Base-by-base conservation (phyloP, 1,284 basidiomycete species). In the Ganoderma lingzhi region DNA sequence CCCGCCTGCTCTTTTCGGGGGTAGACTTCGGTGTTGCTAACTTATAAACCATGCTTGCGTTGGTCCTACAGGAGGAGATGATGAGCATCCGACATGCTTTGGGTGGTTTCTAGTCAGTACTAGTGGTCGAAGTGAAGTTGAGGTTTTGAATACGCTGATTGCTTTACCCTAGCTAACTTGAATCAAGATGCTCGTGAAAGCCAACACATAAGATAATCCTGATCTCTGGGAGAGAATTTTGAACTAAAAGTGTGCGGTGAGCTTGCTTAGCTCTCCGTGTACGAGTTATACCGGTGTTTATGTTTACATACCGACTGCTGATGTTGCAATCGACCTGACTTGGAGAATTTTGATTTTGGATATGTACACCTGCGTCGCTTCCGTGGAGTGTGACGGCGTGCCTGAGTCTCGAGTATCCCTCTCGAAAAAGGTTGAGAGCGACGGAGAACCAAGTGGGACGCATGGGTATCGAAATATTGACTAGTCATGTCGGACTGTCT, bases 1-100 rank as follows among this genome's bases (percentile, higher is more conserved):
- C 48, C 10, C 3, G 9, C 48, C 10, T 3, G 23, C 48, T 37
- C 44, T 12, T 28, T 64, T 9, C 12, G 1, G 44, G 12, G 23
- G 32, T 30, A 10, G 10, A 8, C n/a, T 17, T 0, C 23, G 0
- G 62, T 28, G 19, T 8, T 56, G 23, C 48, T 51, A 35, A 56
- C 48, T n/a, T 28, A 9, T n/a, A n/a, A n/a, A n/a, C 39, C 9
- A 8, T 0, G 6, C 4, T 48, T 39, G 37, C 2, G 2, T 9
- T 64, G 37, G 2, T 37, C n/a, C 8, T 65, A 28, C 19, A 65
- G 64, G 64, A 44, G 1, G 63, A 64, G 37, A 14, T 64, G 51
- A 3, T 41, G 39, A 35, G 23, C 3, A 42, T 41, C 61, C 61
- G 59, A 60, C 30, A 10, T 60, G 23, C 35, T 60, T 35, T 56